Evolutionary conservation across 495 filamentous ascomycete species (phyloP), one percentile per base, ranked within the genome.

Genomic region (Aspergillus ellipticus): DNA sequence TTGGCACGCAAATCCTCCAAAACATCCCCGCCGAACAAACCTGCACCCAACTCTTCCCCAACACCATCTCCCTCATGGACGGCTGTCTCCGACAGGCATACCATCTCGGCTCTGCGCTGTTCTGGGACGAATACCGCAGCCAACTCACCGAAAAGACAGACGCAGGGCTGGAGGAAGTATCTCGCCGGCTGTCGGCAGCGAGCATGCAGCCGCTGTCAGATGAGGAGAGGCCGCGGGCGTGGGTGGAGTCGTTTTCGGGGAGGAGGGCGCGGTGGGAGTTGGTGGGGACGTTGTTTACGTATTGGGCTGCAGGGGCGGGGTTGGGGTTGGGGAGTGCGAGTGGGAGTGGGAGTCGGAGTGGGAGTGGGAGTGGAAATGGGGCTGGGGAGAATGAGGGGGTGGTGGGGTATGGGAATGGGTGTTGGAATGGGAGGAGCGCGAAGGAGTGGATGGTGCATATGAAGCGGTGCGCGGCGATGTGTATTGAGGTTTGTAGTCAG

Each of bases 401-500:
- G 16, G 28, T 24, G 19, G 15, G 28, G 22, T 33, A 41, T 3
- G 20, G 13, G 51, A 54, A 2, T 29, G 41, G 16, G 26, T 20
- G 9, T n/a, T n/a, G 17, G 6, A 45, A 35, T 17, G 16, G 22
- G 22, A 11, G 13, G 0, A 41, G 3, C n/a, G n/a, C n/a, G n/a
- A n/a, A n/a, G 45, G 8, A 54, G 5, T 8, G 46, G 41, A 54
- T 54, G 51, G 19, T 54, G 15, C 22, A 54, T 21, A 19, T 46
- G n/a, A 54, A 54, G 16, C 24, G 42, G 2, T 54, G 51, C n/a
- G 51, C 51, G 4, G 31, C 28, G 13, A 48, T 54, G 15, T 54
- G 51, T n/a, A 46, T 54, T 7, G 51, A 54, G 22, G 16, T 54
- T n/a, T 54, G 51, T 11, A 43, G 42, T 11, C 11, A 45, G 45